Evolutionary conservation across 768 basidiomycete species (phyloP).

Genomic region (Mycena metata): DNA sequence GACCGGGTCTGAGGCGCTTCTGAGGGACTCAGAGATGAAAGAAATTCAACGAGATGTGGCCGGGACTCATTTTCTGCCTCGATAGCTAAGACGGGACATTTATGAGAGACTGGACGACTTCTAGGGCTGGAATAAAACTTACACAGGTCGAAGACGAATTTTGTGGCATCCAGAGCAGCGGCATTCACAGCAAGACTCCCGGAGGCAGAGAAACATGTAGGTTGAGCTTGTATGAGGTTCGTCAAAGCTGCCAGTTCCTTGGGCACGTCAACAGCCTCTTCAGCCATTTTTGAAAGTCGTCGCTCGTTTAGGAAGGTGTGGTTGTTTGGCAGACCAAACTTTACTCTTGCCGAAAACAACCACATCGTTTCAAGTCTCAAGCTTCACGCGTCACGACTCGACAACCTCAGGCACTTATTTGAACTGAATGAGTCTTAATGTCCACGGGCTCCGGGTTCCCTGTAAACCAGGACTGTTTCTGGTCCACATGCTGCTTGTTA

Average conservation of each 20-base stretch:
- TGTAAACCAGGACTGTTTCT: conserved; percentile 4
- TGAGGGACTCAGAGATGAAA: conserved; percentile 76
- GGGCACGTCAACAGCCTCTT: conserved; percentile 27
- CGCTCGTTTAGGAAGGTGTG: conserved; percentile 5
- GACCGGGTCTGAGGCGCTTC: conserved; percentile 84
- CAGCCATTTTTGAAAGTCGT: conserved; percentile 15
- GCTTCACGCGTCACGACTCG: too few relatives aligned
- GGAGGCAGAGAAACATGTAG: conserved; percentile 65
- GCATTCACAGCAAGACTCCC: conserved; percentile 67
- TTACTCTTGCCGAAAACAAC: not conserved
- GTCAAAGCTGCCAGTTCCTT: conserved; percentile 65
- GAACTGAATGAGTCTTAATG: too few relatives aligned
- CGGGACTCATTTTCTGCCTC: conserved; percentile 79
- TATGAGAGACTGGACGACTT: not conserved
- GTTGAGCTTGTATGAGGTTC: conserved; percentile 64
- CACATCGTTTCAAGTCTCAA: not conserved
- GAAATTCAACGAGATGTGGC: conserved; percentile 72
- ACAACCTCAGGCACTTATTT: too few relatives aligned
- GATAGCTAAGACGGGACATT: conserved; percentile 45
- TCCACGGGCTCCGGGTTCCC: not conserved
- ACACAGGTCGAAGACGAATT: conserved; percentile 85
- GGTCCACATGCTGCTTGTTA: conserved; percentile 8
- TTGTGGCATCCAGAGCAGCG: conserved; percentile 76
- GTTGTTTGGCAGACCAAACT: conserved; percentile 8
- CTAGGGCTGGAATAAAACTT: conserved; percentile 41